A percentile compares a stretch with the other conserved stretches of the same genome.
Evolutionary conservation across 2,329 filamentous ascomycete species (phyloP).

Genomic region (Aspergillus floridensis): DNA sequence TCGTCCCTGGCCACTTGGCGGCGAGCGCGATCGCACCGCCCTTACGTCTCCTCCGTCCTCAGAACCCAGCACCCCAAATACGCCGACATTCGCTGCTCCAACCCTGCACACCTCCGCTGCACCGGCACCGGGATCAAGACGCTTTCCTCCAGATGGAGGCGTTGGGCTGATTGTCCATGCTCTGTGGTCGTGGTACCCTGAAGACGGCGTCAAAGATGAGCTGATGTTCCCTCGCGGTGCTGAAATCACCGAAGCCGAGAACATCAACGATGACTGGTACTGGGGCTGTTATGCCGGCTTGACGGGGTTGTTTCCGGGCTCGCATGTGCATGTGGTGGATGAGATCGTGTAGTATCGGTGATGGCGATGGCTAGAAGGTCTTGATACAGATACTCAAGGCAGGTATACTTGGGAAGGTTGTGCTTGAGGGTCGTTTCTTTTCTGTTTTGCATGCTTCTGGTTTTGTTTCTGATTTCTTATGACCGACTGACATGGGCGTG

Average conservation of each 20-base stretch:
- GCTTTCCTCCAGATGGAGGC: constrained; percentile 74
- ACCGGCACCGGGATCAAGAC: constrained; percentile 17
- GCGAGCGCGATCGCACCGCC: constrained; percentile 8
- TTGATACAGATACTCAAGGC: neutral
- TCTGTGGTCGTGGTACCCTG: constrained; percentile 76
- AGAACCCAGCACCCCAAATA: constrained; percentile 20
- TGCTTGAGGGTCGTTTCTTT: neutral
- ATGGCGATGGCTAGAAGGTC: neutral
- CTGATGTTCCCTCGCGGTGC: constrained; percentile 79
- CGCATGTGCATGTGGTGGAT: constrained; percentile 62
- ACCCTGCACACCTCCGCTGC: constrained; percentile 47
- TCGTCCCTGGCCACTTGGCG: constrained; percentile 17
- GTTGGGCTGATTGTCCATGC: constrained; percentile 63
- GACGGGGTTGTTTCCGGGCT: constrained; percentile 75
- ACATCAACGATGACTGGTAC: constrained; percentile 89
- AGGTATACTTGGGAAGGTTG: neutral
- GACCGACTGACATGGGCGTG: neutral
- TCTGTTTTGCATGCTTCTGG: neutral
- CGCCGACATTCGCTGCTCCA: constrained; percentile 50
- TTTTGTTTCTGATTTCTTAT: neutral
- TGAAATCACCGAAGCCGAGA: constrained; percentile 77
- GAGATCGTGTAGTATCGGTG: constrained; percentile 29
- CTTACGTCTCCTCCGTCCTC: constrained; percentile 8
- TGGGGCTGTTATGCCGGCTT: constrained; percentile 80
- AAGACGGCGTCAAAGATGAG: constrained; percentile 60